Evolutionary conservation across 2,329 filamentous ascomycete species (phyloP).

Genomic region (Celoporthe dispersa): DNA sequence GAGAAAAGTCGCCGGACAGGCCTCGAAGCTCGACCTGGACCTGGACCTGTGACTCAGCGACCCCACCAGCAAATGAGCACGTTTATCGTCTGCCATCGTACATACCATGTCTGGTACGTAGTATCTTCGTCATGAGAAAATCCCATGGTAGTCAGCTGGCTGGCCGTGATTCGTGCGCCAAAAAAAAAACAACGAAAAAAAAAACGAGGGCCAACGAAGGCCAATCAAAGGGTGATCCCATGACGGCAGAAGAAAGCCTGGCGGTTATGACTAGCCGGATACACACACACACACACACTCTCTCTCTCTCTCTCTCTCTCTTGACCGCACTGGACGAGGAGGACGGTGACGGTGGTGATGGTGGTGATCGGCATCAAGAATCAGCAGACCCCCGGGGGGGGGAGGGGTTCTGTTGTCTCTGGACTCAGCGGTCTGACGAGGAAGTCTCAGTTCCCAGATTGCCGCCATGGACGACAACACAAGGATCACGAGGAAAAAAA

Average conservation of each 20-base stretch:
- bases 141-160: not conserved
- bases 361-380: not conserved
- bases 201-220: not conserved
- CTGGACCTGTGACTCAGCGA: not conserved
- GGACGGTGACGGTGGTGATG: constrained; percentile 4
- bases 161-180: not conserved
- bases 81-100: not conserved
- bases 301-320: too few relatives aligned
- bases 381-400: not conserved
- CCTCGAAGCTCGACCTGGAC: not conserved
- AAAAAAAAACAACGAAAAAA: too few relatives aligned
- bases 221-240: not conserved
- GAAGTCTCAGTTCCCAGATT: not conserved
- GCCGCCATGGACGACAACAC: not conserved
- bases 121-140: not conserved
- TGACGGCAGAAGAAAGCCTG: not conserved
- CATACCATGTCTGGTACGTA: not conserved
- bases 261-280: not conserved
- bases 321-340: constrained; percentile 3
- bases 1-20: not conserved
- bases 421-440: not conserved
- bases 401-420: not conserved
- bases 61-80: not conserved
- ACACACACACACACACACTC: not conserved
- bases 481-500: not conserved